These are phyloP conservation scores for Physcia stellaris DNA, from an alignment of 495 filamentous ascomycete genomes.

Conservation along the genomic window DNA sequence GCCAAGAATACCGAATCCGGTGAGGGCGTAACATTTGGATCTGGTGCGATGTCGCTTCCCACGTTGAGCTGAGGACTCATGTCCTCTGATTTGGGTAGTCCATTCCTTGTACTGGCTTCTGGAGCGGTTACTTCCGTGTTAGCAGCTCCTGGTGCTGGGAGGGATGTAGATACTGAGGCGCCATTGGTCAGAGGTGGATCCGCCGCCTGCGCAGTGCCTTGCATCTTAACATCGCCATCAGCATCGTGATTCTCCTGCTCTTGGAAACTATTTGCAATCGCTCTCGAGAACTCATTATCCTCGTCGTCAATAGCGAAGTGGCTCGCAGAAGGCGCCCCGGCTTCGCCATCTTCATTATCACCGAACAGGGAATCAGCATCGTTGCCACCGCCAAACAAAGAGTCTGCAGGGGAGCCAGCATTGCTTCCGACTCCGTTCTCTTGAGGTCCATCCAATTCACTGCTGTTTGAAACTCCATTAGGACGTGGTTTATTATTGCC, in stretches of 20 bases:
- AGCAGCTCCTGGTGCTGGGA: neutral
- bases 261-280: slow-evolving; percentile 53
- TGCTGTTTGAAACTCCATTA: slow-evolving; percentile 32
- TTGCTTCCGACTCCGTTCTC: slow-evolving; percentile 23
- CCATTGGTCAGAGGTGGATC: slow-evolving; percentile 2
- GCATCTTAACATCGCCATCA: slow-evolving; percentile 18
- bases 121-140: slow-evolving; percentile 1
- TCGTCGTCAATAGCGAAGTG: slow-evolving; percentile 65
- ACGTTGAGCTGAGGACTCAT: slow-evolving; percentile 7
- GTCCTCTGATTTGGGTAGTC: slow-evolving; percentile 38
- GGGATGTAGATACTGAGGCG: neutral
- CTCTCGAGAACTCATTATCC: slow-evolving; percentile 74
- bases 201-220: slow-evolving; percentile 16
- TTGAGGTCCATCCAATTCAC: slow-evolving; percentile 23
- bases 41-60: neutral
- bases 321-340: slow-evolving; percentile 38
- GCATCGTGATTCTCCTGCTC: slow-evolving; percentile 25
- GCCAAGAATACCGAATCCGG: slow-evolving; percentile 70
- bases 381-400: slow-evolving; percentile 40
- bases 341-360: slow-evolving; percentile 45
- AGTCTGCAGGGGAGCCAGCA: slow-evolving; percentile 55
- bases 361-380: slow-evolving; percentile 63
- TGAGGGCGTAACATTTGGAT: slow-evolving; percentile 22
- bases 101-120: slow-evolving; percentile 23
- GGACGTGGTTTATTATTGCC: slow-evolving; percentile 33